A percentile compares a stretch with the other conserved stretches of the same genome.
Conservation (phyloP, 768 basidiomycete genomes). For the Mycena filopes region DNA sequence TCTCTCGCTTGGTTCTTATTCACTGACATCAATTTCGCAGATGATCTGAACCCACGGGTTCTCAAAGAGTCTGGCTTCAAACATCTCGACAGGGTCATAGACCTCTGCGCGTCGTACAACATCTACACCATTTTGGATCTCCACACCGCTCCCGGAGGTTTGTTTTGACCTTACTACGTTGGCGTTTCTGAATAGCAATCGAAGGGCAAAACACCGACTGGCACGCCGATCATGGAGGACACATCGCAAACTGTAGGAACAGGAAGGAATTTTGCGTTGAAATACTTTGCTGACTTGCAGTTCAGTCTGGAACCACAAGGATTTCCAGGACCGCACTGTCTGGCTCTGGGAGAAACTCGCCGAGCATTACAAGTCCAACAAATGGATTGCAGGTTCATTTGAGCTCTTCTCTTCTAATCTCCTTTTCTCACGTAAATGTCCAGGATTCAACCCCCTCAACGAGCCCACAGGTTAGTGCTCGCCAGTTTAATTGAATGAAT, state of each 20-base stretch:
- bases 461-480: no score
- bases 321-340: constrained; percentile 82
- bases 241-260: constrained; percentile 66
- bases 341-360: constrained; percentile 86
- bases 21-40: constrained; percentile 33
- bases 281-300: background rate
- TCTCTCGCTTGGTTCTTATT: background rate
- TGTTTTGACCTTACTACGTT: background rate
- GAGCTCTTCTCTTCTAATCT: no score
- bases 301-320: constrained; percentile 83
- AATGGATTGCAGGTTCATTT: constrained; percentile 73
- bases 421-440: background rate
- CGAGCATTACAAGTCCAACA: constrained; percentile 77
- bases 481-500: no score
- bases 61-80: constrained; percentile 81
- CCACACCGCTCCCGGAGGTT: constrained; percentile 75
- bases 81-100: constrained; percentile 85
- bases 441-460: constrained; percentile 84
- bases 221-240: constrained; percentile 80
- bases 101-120: constrained; percentile 76
- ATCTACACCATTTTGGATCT: constrained; percentile 87
- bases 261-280: background rate
- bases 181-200: background rate
- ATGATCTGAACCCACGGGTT: constrained; percentile 84
- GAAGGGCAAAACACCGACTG: constrained; percentile 77